phyloP scores from a whole-genome alignment of 1,139 yeast species.

The Lodderomyces jiufengensis region DNA sequence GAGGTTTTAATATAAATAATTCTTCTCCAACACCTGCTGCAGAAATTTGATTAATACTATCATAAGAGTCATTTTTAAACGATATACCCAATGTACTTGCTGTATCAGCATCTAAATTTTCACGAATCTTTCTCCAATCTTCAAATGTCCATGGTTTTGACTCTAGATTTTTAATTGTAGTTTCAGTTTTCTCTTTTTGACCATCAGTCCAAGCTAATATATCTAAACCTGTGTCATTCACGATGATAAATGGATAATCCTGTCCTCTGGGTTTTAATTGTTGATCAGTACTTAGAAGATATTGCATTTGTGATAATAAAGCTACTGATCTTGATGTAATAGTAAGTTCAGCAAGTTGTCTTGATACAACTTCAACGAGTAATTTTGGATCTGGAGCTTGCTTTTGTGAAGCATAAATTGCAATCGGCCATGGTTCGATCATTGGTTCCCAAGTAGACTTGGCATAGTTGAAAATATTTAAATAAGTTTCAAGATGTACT shows the following conservation, averaged over 20 bases:
- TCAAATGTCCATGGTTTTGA: slow-evolving; percentile 86
- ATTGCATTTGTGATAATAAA: slow-evolving; percentile 63
- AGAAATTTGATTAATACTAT: slow-evolving; percentile 52
- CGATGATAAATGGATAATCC: slow-evolving; percentile 75
- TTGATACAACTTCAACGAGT: slow-evolving; percentile 61
- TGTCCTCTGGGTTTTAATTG: slow-evolving; percentile 67
- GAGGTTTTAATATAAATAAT: slow-evolving; percentile 63
- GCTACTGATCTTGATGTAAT: slow-evolving; percentile 81
- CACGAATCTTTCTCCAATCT: slow-evolving; percentile 87
- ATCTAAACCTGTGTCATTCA: slow-evolving; percentile 82
- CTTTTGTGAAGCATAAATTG: slow-evolving; percentile 61
- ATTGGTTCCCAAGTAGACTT: slow-evolving; percentile 97
- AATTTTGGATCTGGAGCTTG: slow-evolving; percentile 46
- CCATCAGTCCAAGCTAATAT: slow-evolving; percentile 70
- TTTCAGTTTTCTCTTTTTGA: slow-evolving; percentile 15
- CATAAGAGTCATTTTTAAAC: slow-evolving; percentile 53
- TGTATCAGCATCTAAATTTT: slow-evolving; percentile 66
- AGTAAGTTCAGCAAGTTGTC: slow-evolving; percentile 75
- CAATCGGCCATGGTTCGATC: slow-evolving; percentile 82
- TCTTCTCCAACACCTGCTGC: slow-evolving; percentile 86
- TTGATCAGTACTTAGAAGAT: slow-evolving; percentile 53
- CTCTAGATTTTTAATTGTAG: slow-evolving; percentile 47
- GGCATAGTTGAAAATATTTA: slow-evolving; percentile 85
- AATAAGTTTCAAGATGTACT: slow-evolving; percentile 61
- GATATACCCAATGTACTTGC: slow-evolving; percentile 61